These are phyloP conservation scores for Mortierella sp. DNA, from an alignment of 371 early-diverging fungal species.

Conservation along the genomic window DNA sequence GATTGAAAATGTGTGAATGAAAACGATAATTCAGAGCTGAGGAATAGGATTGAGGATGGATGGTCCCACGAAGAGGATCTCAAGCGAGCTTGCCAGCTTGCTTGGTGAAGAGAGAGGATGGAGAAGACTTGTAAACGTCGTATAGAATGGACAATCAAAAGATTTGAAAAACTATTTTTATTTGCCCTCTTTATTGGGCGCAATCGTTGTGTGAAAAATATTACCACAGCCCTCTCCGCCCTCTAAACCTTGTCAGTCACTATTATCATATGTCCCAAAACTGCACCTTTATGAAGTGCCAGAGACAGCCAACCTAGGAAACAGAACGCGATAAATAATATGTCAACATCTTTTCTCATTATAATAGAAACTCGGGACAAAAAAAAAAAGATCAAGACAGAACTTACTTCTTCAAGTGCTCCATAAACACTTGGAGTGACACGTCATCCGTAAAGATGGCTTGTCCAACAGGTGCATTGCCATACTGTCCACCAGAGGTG, in stretches of 20 bases:
- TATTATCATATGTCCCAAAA: background rate
- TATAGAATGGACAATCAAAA: too few relatives aligned
- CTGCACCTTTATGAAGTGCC: constrained; percentile 8
- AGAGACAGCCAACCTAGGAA: constrained; percentile 11
- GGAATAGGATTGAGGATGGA: too few relatives aligned
- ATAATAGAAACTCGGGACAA: background rate
- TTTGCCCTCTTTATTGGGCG: background rate
- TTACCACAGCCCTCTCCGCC: background rate
- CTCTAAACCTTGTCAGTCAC: background rate
- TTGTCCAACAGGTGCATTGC: constrained; percentile 73
- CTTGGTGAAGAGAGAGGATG: too few relatives aligned
- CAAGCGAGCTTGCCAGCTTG: too few relatives aligned
- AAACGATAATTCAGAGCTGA: background rate
- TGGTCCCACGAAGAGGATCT: too few relatives aligned
- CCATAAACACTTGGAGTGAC: constrained; percentile 96
- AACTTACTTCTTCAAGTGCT: constrained; percentile 91
- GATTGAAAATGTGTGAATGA: background rate
- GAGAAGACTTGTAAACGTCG: too few relatives aligned
- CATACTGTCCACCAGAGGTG: constrained; percentile 76
- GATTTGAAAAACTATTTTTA: too few relatives aligned
- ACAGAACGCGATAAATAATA: background rate
- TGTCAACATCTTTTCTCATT: background rate
- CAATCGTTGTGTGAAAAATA: background rate
- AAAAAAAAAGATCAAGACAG: background rate
- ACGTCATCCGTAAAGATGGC: constrained; percentile 99